Evolutionary conservation across 2,329 filamentous ascomycete species (phyloP), one percentile per base, ranked within the genome.

Genomic region (Diplocarpon mali): DNA sequence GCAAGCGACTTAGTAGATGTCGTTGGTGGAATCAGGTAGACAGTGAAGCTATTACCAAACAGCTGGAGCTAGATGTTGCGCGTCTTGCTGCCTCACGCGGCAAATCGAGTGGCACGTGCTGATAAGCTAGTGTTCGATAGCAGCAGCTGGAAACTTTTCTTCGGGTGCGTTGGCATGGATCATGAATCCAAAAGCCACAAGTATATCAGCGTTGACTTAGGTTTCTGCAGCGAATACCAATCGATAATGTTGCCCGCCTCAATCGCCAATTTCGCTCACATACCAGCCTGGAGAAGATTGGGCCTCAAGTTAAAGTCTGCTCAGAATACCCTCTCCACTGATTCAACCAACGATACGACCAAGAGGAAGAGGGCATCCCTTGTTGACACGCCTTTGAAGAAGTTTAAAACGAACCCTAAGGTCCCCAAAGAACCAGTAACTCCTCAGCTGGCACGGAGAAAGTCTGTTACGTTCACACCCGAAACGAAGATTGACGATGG

Each of bases 391-490:
- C 44, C 44, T 31, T 47, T 48, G 12, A 62, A 60, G 51, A 62
- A 58, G 49, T 29, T 38, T 17, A 60, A 57, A 45, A 53, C 48
- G 40, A 52, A 13, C 36, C 10, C 29, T 44, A 40, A 47, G 49
- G 32, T 29, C 20, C 36, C 43, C 37, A 38, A 50, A 42, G 44
- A 54, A 52, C 52, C 59, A 55, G 45, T 46, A 24, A 59, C 57
- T 31, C 57, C 57, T 11, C 47, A 48, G 16, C 42, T 56, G 24
- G 50, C 47, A 42, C 57, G 57, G 32, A 66, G 65, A 50, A 81
- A 82, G 59, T 77, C 74, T 3, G 79, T 84, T 8, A 73, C 76
- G 1, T 83, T 84, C 58, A 74, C 78, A 1, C 67, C 73, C 7
- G 78, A 80, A 40, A 78, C 76, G 2, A 81, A 83, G 57, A 64